These are phyloP conservation scores for Trametopsis cervina DNA, from an alignment of 768 basidiomycete genomes.

Conservation along the genomic window DNA sequence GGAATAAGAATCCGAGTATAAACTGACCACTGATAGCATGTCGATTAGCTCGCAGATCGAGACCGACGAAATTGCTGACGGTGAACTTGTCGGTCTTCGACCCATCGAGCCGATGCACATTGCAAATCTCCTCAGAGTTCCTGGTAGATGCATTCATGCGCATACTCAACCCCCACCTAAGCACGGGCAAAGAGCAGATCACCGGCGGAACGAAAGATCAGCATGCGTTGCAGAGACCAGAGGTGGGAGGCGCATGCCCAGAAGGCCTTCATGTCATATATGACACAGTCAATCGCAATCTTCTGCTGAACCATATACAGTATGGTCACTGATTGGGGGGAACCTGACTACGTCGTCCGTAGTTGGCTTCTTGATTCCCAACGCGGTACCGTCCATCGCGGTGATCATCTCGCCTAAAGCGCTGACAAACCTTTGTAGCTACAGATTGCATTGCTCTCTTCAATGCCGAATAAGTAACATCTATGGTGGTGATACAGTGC, in stretches of 20 bases:
- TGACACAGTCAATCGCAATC: not conserved
- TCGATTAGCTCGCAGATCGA: not conserved
- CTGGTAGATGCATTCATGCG: too few species aligned
- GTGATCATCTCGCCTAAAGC: not conserved
- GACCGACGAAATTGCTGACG: conserved; percentile 1
- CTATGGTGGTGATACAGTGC: conserved; percentile 10
- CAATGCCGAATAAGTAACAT: not conserved
- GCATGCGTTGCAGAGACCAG: conserved; percentile 9
- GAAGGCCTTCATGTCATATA: too few species aligned
- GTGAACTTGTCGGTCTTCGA: not conserved
- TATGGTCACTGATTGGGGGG: too few species aligned
- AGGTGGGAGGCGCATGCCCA: too few species aligned
- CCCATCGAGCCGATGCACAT: not conserved
- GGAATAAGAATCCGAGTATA: conserved; percentile 10
- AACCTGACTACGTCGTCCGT: not conserved
- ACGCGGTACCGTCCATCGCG: not conserved
- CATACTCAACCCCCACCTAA: too few species aligned
- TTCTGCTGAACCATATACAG: too few species aligned
- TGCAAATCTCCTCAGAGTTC: not conserved
- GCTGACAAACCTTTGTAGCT: not conserved
- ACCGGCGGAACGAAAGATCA: not conserved
- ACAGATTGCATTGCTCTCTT: not conserved
- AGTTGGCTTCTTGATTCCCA: not conserved
- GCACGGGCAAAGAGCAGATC: too few species aligned
- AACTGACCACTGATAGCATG: not conserved